Conservation (phyloP, 1,139 yeast genomes). For the Sugiyamaella novakii region DNA sequence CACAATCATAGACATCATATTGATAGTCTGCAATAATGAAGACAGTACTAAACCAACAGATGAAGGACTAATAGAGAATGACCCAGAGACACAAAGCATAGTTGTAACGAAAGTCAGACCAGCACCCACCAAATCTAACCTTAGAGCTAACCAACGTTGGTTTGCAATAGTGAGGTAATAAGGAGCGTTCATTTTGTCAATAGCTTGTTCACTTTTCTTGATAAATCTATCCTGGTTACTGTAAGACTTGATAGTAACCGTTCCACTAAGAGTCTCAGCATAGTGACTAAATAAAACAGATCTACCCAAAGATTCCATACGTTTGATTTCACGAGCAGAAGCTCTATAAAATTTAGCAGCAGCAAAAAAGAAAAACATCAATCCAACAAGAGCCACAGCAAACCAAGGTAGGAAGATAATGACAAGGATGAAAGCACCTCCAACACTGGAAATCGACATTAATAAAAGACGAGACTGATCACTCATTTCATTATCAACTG, state of each 20-base stretch:
- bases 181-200: conserved; percentile 72
- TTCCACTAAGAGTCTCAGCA: conserved; percentile 73
- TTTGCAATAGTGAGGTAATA: conserved; percentile 64
- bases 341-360: conserved; percentile 68
- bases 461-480: conserved; percentile 48
- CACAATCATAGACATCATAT: conserved; percentile 42
- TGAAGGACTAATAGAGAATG: conserved; percentile 63
- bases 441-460: conserved; percentile 54
- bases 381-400: conserved; percentile 66
- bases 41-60: conserved; percentile 72
- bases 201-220: conserved; percentile 50
- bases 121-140: conserved; percentile 59
- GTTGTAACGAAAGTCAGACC: conserved; percentile 51
- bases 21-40: conserved; percentile 38
- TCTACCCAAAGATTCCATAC: conserved; percentile 76
- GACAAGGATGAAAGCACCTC: conserved; percentile 69
- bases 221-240: conserved; percentile 52
- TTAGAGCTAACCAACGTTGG: conserved; percentile 78
- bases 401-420: conserved; percentile 76
- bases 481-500: conserved; percentile 67
- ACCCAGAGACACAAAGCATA: conserved; percentile 63
- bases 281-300: conserved; percentile 78
- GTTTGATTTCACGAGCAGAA: conserved; percentile 80
- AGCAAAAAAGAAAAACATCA: conserved; percentile 49
- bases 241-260: conserved; percentile 70